phyloP scores from a whole-genome alignment of 164 flowering plant species.

The Taxillus chinensis region DNA sequence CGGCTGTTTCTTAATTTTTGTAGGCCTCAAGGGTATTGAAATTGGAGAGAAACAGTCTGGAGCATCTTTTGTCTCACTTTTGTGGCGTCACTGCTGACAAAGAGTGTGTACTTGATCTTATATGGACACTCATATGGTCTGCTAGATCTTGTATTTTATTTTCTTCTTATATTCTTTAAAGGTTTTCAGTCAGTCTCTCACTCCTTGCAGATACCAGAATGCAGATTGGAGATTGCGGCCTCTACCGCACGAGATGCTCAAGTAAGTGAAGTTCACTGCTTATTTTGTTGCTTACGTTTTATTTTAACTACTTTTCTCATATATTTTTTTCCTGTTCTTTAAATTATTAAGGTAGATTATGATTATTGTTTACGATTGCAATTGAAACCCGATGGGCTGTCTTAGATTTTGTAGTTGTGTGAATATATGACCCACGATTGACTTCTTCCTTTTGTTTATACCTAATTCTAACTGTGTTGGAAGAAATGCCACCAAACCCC shows the following conservation, averaged over 20 bases:
- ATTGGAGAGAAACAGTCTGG: constrained; percentile 85
- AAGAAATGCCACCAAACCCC: too few species aligned
- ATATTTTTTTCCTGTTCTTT: background rate
- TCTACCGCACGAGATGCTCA: constrained; percentile 75
- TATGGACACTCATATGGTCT: background rate
- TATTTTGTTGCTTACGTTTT: background rate
- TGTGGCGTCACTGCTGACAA: constrained; percentile 90
- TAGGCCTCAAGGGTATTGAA: constrained; percentile 89
- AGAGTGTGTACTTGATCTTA: constrained; percentile 41
- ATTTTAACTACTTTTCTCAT: background rate
- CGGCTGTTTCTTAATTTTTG: background rate
- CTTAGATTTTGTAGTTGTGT: too few species aligned
- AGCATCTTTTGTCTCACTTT: constrained; percentile 67
- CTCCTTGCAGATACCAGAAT: constrained; percentile 78
- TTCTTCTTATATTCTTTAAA: constrained; percentile 2
- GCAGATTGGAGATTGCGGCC: constrained; percentile 98
- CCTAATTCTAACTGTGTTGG: too few species aligned
- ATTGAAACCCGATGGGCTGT: too few species aligned
- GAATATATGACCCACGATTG: too few species aligned
- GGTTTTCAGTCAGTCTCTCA: constrained; percentile 6
- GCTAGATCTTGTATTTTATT: background rate
- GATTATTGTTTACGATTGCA: too few species aligned
- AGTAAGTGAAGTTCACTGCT: constrained; percentile 24
- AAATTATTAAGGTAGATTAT: too few species aligned
- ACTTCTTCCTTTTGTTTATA: too few species aligned